Base-by-base conservation (phyloP, 106 monocot genomes). In the Xerophyta viscosa region DNA sequence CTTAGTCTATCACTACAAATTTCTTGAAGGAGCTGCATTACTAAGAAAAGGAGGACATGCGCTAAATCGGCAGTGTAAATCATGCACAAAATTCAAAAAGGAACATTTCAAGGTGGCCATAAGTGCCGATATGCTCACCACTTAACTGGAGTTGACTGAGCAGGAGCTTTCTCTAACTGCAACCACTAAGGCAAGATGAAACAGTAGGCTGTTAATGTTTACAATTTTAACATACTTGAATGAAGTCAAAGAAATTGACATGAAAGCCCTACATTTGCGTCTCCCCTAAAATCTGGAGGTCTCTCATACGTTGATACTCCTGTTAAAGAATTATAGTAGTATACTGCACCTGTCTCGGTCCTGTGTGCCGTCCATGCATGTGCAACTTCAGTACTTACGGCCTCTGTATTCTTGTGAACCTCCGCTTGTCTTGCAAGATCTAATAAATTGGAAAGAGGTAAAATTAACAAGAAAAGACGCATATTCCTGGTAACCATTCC, bases 251-350 rank as follows among this genome's bases (percentile, higher is more conserved):
- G 46, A 46, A 61, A 37, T 10, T 67, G 22, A 48, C 42, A 57
- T 57, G 56, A 66, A n/a, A 3, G 39, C 15, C 39, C 39, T 39
- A 76, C 52, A 27, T 39, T 3, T n/a, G n/a, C n/a, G n/a, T 89
- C 89, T 50, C 73, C 79, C 45, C 71, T 89, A 61, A 86, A 98
- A 43, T 55, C 67, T 2, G 63, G 47, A 57, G 96, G 96, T 52
- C 71, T 96, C 62, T 85, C 70, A 66, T 89, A 98, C 57, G 89
- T 98, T 48, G 96, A 98, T 58, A 82, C 70, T 24, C 85, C 76
- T 21, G 96, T 81, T 25, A 89, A 8, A 48, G 89, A 72, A 64
- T 98, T 89, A 63, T 98, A 98, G 67, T n/a, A 98, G 55, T 98
- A 98, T 71, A 79, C 41, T 3, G 46, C 65, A 73, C 96, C 96